These are phyloP conservation scores for Rhizomucor miehei DNA, from an alignment of 371 early-diverging fungal genomes.

Conservation along the genomic window DNA sequence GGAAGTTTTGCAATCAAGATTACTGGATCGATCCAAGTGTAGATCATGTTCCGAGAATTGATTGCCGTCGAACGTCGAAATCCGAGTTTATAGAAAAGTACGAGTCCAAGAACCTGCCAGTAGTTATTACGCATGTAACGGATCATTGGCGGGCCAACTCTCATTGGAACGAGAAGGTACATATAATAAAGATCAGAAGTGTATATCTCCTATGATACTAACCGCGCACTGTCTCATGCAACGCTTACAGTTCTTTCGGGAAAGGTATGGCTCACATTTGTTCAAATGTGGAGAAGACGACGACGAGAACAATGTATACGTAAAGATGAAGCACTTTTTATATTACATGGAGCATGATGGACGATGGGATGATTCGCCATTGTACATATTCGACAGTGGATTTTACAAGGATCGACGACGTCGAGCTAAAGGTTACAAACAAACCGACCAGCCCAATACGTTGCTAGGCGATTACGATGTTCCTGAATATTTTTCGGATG, in stretches of 20 bases:
- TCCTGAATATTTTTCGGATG: conserved; percentile 75
- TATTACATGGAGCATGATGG: conserved; percentile 58
- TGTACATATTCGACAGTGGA: conserved; percentile 80
- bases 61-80: conserved; percentile 44
- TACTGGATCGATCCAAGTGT: conserved; percentile 47
- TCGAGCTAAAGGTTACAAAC: conserved; percentile 4
- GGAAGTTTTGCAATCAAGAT: conserved; percentile 46
- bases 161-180: conserved; percentile 63
- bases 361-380: conserved; percentile 70
- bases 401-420: conserved; percentile 44
- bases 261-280: conserved; percentile 56
- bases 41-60: conserved; percentile 48
- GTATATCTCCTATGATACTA: background rate
- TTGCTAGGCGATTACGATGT: conserved; percentile 67
- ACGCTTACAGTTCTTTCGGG: conserved; percentile 38
- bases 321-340: conserved; percentile 73
- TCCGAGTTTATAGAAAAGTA: conserved; percentile 59
- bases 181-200: background rate
- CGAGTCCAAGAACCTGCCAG: conserved; percentile 59
- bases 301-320: conserved; percentile 68
- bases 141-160: conserved; percentile 60
- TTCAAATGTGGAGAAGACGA: conserved; percentile 85
- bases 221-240: background rate
- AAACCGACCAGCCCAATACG: conserved; percentile 10
- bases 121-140: conserved; percentile 60